These are phyloP conservation scores for Fomitopsis pulvina DNA, from an alignment of 768 basidiomycete species.

Conservation along the genomic window DNA sequence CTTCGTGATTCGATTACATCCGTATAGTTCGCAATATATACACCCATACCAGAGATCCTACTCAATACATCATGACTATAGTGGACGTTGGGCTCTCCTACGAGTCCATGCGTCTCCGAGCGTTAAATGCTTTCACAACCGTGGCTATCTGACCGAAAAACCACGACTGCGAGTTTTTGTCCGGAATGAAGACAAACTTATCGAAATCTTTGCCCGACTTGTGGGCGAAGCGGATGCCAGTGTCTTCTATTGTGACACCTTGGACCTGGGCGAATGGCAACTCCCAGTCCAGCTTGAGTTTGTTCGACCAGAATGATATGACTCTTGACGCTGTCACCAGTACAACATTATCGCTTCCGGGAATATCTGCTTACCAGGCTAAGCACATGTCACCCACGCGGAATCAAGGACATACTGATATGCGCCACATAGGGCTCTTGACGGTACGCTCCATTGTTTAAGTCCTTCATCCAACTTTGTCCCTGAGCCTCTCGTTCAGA, in stretches of 20 bases:
- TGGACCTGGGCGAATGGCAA: slow-evolving; percentile 81
- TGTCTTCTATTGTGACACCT: slow-evolving; percentile 85
- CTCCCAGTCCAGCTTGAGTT: slow-evolving; percentile 86
- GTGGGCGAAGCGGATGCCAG: slow-evolving; percentile 82
- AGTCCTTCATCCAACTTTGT: slow-evolving; percentile 95
- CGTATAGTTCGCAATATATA: slow-evolving; percentile 3
- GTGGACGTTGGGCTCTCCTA: slow-evolving; percentile 5
- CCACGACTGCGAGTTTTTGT: slow-evolving; percentile 71
- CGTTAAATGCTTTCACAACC: slow-evolving; percentile 74
- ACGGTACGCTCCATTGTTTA: slow-evolving; percentile 84
- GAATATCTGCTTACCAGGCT: slow-evolving; percentile 43
- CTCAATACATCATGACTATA: slow-evolving; percentile 13
- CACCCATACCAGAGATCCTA: slow-evolving; percentile 13
- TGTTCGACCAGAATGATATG: slow-evolving; percentile 80
- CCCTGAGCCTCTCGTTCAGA: slow-evolving; percentile 86
- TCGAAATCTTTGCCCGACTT: slow-evolving; percentile 71
- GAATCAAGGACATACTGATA: slow-evolving; percentile 53
- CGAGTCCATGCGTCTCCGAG: slow-evolving; percentile 63
- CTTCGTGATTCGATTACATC: slow-evolving; percentile 6
- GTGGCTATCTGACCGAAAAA: slow-evolving; percentile 73
- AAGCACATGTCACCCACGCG: slow-evolving; percentile 5
- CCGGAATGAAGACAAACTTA: slow-evolving; percentile 70
- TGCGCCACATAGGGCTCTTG: slow-evolving; percentile 88
- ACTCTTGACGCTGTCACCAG: slow-evolving; percentile 75
- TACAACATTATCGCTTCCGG: slow-evolving; percentile 74